Conservation (phyloP, 2,329 filamentous ascomycete genomes). For the Aspergillus oerlinghausenensis region DNA sequence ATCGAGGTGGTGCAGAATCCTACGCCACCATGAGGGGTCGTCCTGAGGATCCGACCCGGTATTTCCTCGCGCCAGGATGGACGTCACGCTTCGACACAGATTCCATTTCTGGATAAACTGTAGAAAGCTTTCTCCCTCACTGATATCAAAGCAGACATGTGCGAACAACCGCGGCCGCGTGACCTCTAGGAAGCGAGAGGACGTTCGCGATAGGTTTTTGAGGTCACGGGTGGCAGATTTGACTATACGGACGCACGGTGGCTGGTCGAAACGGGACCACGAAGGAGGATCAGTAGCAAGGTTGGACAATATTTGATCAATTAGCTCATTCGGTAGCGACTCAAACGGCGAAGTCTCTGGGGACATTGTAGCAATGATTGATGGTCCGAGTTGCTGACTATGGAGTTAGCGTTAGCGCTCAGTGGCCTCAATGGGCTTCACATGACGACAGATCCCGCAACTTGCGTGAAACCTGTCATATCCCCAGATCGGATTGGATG, state of each 20-base stretch:
- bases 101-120: constrained; percentile 32
- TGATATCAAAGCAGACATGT: constrained; percentile 42
- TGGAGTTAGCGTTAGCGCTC: constrained; percentile 4
- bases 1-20: constrained; percentile 51
- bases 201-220: constrained; percentile 55
- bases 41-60: constrained; percentile 37
- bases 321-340: constrained; percentile 58
- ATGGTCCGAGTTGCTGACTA: constrained; percentile 3
- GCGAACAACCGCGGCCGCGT: constrained; percentile 56
- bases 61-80: constrained; percentile 44
- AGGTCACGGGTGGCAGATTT: constrained; percentile 38
- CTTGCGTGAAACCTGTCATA: not conserved
- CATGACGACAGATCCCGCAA: constrained; percentile 9
- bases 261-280: constrained; percentile 44
- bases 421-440: not conserved
- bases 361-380: constrained; percentile 9
- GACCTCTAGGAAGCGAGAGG: constrained; percentile 49
- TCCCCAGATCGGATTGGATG: not conserved
- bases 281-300: constrained; percentile 51
- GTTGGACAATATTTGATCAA: constrained; percentile 54
- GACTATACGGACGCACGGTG: constrained; percentile 45
- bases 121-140: constrained; percentile 32
- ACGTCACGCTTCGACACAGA: constrained; percentile 41
- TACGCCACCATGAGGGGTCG: constrained; percentile 49
- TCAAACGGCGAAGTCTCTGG: constrained; percentile 21